These are phyloP conservation scores for Skeletonema grethae DNA, from an alignment of 108 stramenopile genomes.

Conservation along the genomic window DNA sequence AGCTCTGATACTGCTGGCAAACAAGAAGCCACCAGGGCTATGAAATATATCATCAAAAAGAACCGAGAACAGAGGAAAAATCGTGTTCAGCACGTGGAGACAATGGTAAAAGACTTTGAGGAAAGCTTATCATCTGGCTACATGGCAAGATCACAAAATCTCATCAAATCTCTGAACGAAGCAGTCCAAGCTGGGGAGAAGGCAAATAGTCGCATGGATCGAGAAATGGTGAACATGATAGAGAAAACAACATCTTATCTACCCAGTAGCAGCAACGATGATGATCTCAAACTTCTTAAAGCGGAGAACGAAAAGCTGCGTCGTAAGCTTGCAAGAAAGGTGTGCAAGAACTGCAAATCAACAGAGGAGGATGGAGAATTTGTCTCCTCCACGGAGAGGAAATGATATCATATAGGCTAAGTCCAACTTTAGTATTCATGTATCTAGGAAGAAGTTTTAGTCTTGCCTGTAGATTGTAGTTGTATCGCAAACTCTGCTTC, in stretches of 20 bases:
- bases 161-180: slow-evolving; percentile 21
- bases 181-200: slow-evolving; percentile 43
- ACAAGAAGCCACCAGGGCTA: slow-evolving; percentile 32
- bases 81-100: slow-evolving; percentile 26
- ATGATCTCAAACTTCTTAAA: slow-evolving; percentile 11
- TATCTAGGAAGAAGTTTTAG: not conserved
- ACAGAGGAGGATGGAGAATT: not conserved
- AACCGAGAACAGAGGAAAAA: slow-evolving; percentile 46
- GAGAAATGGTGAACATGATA: slow-evolving; percentile 55
- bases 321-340: slow-evolving; percentile 31
- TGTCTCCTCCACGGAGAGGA: too few relatives aligned
- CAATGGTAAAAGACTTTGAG: slow-evolving; percentile 22
- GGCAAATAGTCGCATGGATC: slow-evolving; percentile 50
- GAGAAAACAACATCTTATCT: slow-evolving; percentile 32
- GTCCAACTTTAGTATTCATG: too few relatives aligned
- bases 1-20: not conserved
- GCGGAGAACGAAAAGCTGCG: slow-evolving; percentile 42
- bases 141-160: slow-evolving; percentile 11
- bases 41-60: slow-evolving; percentile 46
- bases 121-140: slow-evolving; percentile 28
- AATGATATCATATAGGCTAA: too few relatives aligned
- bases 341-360: slow-evolving; percentile 28
- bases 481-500: slow-evolving; percentile 12
- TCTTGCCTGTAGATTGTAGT: not conserved
- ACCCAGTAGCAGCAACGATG: not conserved